Evolutionary conservation across 2,329 filamentous ascomycete genomes (phyloP).

Genomic region (Fusarium citri): DNA sequence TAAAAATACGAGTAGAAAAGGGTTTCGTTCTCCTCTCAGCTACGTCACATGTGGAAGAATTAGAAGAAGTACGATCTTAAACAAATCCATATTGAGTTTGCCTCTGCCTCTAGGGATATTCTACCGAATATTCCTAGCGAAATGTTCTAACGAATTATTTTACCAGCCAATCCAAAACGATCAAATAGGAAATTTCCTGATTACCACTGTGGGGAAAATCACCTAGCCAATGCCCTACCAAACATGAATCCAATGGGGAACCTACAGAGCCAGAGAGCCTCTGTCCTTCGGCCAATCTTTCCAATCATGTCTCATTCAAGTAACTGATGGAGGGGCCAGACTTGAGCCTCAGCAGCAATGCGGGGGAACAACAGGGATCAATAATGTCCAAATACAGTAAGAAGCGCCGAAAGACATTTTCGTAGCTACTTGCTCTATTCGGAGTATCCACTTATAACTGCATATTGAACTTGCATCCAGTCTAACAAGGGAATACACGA

Average conservation of each 20-base stretch:
- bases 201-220: conserved; percentile 2
- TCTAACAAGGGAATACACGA: not conserved
- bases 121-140: conserved; percentile 2
- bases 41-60: not conserved
- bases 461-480: conserved; percentile 1
- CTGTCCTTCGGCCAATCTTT: conserved; percentile 7
- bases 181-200: not conserved
- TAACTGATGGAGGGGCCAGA: not conserved
- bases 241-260: not conserved
- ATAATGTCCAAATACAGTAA: conserved; percentile 19
- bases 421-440: conserved; percentile 16
- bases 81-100: fast-evolving
- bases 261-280: no score
- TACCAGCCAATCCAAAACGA: not conserved
- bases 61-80: not conserved
- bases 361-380: conserved; percentile 7
- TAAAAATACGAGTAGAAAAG: not conserved
- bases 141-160: not conserved
- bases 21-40: not conserved
- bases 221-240: not conserved
- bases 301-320: conserved; percentile 1
- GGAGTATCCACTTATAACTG: conserved; percentile 8
- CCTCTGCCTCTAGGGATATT: not conserved
- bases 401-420: conserved; percentile 23
- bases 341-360: conserved; percentile 18